These are phyloP conservation scores for Luffa aegyptiaca DNA, from an alignment of 306 rosid species.

Conservation along the genomic window DNA sequence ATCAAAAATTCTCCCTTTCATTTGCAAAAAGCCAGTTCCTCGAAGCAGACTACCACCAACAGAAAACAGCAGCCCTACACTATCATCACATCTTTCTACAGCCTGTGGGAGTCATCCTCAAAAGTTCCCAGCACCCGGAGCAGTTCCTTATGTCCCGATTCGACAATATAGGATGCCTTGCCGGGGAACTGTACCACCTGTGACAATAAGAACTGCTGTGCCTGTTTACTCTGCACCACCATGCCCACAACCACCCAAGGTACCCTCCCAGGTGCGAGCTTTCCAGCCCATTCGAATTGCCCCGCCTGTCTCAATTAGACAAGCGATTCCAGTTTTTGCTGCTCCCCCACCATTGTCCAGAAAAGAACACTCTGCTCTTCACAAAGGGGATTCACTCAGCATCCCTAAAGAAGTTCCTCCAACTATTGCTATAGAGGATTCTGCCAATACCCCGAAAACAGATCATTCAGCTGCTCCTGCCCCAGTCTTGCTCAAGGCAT, in stretches of 20 bases:
- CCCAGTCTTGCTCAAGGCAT: conserved; percentile 17
- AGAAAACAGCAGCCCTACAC: conserved; percentile 25
- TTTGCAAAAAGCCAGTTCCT: conserved; percentile 45
- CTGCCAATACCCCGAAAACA: conserved; percentile 32
- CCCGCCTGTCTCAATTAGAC: neutral
- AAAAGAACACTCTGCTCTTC: conserved; percentile 27
- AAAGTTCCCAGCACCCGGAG: conserved; percentile 73
- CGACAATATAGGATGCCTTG: conserved; percentile 67
- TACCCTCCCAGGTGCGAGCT: neutral
- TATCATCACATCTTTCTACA: conserved; percentile 6
- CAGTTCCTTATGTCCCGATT: conserved; percentile 74
- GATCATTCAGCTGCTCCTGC: conserved; percentile 16
- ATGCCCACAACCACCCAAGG: neutral
- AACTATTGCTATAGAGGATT: conserved; percentile 18
- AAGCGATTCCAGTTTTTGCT: conserved; percentile 4
- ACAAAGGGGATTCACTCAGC: conserved; percentile 17
- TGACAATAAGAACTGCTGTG: conserved; percentile 45
- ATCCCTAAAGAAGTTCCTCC: neutral
- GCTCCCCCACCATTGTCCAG: neutral
- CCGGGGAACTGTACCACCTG: conserved; percentile 73
- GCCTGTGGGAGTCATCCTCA: conserved; percentile 37
- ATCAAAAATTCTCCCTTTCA: conserved; percentile 81
- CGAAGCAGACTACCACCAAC: conserved; percentile 31
- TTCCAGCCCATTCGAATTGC: neutral
- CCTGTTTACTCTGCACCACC: neutral